Conservation (phyloP, 2,329 filamentous ascomycete genomes). For the Aspergillus arachidicola region DNA sequence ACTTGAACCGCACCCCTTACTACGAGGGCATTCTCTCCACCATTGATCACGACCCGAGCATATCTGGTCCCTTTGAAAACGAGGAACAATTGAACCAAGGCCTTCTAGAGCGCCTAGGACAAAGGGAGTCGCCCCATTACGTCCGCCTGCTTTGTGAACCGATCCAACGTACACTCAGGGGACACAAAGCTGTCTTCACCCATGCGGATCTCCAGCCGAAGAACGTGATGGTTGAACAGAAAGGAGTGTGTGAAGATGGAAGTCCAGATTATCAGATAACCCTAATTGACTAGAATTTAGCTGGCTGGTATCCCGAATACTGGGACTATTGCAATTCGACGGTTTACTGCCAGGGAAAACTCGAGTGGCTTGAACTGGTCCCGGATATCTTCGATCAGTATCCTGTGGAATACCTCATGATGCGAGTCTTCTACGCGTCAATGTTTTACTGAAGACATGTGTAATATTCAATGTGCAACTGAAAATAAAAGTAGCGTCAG, state of each 20-base stretch:
- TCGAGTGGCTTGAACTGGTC: constrained; percentile 19
- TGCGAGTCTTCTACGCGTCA: constrained; percentile 8
- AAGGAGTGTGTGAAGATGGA: constrained; percentile 7
- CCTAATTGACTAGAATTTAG: constrained; percentile 19
- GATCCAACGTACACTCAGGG: constrained; percentile 19
- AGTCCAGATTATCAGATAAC: constrained; percentile 10
- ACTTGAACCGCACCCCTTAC: constrained; percentile 19
- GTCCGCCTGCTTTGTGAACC: constrained; percentile 16
- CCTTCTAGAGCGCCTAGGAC: constrained; percentile 9
- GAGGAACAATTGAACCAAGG: constrained; percentile 20
- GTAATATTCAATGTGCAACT: too few species aligned
- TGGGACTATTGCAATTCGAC: constrained; percentile 23
- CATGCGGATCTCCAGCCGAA: constrained; percentile 21
- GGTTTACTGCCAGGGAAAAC: constrained; percentile 16
- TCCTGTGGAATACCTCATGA: constrained; percentile 18
- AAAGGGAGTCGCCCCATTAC: constrained; percentile 18
- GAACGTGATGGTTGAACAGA: constrained; percentile 21
- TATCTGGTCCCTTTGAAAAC: constrained; percentile 20
- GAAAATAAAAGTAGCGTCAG: too few species aligned
- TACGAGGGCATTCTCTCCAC: constrained; percentile 20
- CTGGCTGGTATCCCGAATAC: constrained; percentile 22
- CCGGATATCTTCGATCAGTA: constrained; percentile 19
- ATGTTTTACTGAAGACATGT: constrained; percentile 10
- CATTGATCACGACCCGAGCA: constrained; percentile 15
- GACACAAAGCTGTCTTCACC: constrained; percentile 19